Base-by-base conservation (phyloP, 2,329 filamentous ascomycete genomes). In the Metarhizium anisopliae region DNA sequence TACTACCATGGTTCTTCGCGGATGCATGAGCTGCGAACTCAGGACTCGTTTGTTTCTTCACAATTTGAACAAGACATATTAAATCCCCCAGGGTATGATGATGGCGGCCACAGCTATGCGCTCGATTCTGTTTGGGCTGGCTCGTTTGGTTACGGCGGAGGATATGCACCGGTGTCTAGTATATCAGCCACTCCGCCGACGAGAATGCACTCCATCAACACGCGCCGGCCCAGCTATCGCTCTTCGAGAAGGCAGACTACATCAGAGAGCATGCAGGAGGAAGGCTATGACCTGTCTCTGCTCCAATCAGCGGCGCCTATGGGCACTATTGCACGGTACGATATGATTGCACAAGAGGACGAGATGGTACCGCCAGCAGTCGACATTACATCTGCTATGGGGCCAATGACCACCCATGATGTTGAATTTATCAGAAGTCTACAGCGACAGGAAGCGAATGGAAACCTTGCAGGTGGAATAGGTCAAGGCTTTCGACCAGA, bases 391-490 rank as follows among this genome's bases (percentile, higher is more conserved):
- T 73, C 72, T 40, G 72, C 71, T 5, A 65, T 77, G 6, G 77
- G 79, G 0, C 78, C 78, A 2, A 67, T 72, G 58, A 71, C 70
- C 3, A 60, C 67, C 2, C 74, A 78, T 47, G 75, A 79, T 52
- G 66, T 72, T 6, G 72, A 66, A 5, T 80, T 80, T 52, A 58
- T 77, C 45, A 72, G 66, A 58, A 69, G 68, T 2, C 61, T 80
- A 14, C 77, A 80, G 61, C 70, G 74, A 45, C 74, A 81, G 58
- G 82, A 85, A 62, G 76, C 80, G 2, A 73, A 68, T 7, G 82
- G 81, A 2, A 73, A 70, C 40, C 67, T 85, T 30, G 84, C 81
- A 0, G 79, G 81, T n/a, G 83, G 82, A 0, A 62, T 85, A 11
- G 82, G 83, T 2, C 68, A 70, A 38, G 83, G 82, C 2, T 77